Conservation (phyloP, 192 early-diverging fungal genomes). For the Cetraspora pellucida region DNA sequence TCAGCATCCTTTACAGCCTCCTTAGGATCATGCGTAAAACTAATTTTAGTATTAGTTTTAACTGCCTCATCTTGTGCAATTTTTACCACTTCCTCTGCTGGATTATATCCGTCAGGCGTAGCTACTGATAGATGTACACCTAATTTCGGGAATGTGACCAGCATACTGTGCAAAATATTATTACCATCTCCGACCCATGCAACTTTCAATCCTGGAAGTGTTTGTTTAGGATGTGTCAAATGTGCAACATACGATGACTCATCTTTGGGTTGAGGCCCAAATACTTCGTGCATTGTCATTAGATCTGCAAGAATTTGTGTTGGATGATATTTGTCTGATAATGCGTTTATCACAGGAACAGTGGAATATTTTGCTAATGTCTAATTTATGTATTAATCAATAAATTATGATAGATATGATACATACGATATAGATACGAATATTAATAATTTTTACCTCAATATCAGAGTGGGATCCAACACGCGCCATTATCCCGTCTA, state of each 20-base stretch:
- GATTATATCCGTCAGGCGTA: constrained; percentile 81
- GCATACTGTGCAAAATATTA: constrained; percentile 91
- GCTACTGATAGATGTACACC: constrained; percentile 83
- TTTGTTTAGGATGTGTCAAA: constrained; percentile 52
- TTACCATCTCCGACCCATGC: constrained; percentile 99
- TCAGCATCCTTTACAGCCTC: constrained; percentile 82
- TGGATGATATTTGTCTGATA: constrained; percentile 94
- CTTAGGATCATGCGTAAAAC: constrained; percentile 68
- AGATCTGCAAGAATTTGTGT: constrained; percentile 97
- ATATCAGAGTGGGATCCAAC: constrained; percentile 90
- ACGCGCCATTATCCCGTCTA: constrained; percentile 92
- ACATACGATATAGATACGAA: not conserved
- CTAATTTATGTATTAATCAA: constrained; percentile 45
- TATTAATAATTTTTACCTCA: constrained; percentile 50
- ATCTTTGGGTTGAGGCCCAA: constrained; percentile 42
- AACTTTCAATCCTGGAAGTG: constrained; percentile 72
- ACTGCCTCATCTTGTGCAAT: constrained; percentile 68
- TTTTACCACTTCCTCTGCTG: constrained; percentile 68
- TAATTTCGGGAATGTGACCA: constrained; percentile 86
- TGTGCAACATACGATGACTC: constrained; percentile 46
- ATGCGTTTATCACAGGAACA: constrained; percentile 95
- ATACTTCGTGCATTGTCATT: constrained; percentile 90
- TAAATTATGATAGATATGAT: not conserved
- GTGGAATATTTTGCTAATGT: constrained; percentile 81
- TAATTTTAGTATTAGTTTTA: constrained; percentile 49